Base-by-base conservation (phyloP, 208 protist species). In the Acanthamoeba castellanii region DNA sequence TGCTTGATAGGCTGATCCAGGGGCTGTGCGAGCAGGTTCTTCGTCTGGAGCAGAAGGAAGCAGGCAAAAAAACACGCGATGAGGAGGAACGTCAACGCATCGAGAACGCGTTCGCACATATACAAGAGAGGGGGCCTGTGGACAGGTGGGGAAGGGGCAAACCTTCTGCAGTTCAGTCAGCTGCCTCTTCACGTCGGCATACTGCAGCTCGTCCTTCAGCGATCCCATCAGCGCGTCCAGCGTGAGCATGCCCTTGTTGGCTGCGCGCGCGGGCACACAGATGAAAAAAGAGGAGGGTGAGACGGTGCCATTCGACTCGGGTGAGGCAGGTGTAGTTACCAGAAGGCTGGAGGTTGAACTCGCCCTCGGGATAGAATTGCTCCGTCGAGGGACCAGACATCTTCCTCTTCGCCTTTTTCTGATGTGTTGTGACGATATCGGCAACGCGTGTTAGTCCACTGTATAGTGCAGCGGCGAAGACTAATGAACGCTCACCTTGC, bases 311-410 rank as follows among this genome's bases (percentile, higher is more conserved):
- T 25, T 25, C 27, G n/a, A 20, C 11, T 42, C 34, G 85, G 13
- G 22, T 55, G 34, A 13, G n/a, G 47, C 25, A 37, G 47, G 27
- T 20, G 55, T 25, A n/a, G 47, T 52, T 81, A 93, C 88, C 61
- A 11, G 59, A 81, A 32, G 68, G 88, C 64, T 72, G 57, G 9
- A 93, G 88, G 30, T 93, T 93, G 88, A 81, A 93, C 61, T 93
- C 88, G 9, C 68, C 68, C 47, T 93, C 88, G 13, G 88, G 88
- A n/a, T 93, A 93, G 68, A 93, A 93, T 6, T 93, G 88, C 37
- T 93, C 88, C 6, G 32, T 37, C 18, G 88, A 47, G 20, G 88
- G 64, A 27, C 22, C 85, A 14, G 59, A 16, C 30, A 27, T 72
- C 68, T 76, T 93, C 22, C 72, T 93, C 61, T 76, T 93, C 8